phyloP scores from a whole-genome alignment of 805 yeast species.

The Kluyveromyces lactis region DNA sequence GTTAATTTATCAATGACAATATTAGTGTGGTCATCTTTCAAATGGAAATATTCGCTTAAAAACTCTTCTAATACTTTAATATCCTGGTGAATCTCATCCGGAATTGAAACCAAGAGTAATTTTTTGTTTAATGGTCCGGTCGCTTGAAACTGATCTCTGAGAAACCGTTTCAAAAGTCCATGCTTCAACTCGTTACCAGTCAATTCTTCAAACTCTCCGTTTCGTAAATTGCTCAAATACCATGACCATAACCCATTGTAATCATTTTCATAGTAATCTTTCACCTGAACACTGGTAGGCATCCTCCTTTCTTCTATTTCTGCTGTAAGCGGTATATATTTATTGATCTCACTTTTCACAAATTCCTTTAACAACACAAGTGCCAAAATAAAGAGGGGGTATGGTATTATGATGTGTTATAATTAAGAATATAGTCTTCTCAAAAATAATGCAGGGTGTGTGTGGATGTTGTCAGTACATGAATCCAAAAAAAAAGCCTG shows the following conservation, averaged over 20 bases:
- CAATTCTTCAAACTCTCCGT: constrained; percentile 31
- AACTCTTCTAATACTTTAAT: constrained; percentile 23
- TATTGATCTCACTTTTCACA: too few species aligned
- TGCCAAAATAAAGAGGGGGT: too few species aligned
- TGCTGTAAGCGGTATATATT: background rate
- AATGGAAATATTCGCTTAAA: constrained; percentile 25
- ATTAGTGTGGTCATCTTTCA: constrained; percentile 16
- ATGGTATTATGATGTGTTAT: too few species aligned
- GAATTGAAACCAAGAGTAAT: constrained; percentile 27
- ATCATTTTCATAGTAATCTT: constrained; percentile 26
- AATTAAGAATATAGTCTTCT: too few species aligned
- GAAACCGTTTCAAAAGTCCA: constrained; percentile 23
- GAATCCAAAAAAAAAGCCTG: too few species aligned
- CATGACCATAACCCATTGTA: constrained; percentile 31
- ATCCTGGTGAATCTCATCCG: constrained; percentile 26
- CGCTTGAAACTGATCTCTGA: constrained; percentile 16
- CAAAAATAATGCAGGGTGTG: too few species aligned
- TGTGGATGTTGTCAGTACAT: too few species aligned
- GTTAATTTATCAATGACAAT: constrained; percentile 26
- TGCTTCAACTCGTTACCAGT: constrained; percentile 21
- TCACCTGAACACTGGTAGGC: constrained; percentile 23
- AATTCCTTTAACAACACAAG: too few species aligned
- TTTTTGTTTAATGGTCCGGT: constrained; percentile 12
- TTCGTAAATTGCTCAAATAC: constrained; percentile 29
- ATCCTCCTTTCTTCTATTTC: constrained; percentile 6